phyloP scores from a whole-genome alignment of 2,329 filamentous ascomycete genomes.

The Trichophyton benhamiae region DNA sequence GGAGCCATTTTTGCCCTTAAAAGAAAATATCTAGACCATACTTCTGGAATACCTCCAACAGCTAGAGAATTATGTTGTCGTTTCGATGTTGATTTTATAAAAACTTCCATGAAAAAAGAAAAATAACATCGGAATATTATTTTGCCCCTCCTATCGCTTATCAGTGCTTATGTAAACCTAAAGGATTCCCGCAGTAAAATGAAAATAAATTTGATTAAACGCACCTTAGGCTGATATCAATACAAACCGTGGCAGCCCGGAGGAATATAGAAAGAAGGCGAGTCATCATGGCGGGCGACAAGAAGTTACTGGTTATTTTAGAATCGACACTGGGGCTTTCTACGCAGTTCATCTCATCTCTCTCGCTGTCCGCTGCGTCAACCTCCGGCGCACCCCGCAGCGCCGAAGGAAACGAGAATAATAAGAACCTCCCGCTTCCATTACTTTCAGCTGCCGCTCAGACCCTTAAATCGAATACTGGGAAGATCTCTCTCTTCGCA shows the following conservation, averaged over 20 bases:
- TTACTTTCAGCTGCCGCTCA: slow-evolving; percentile 60
- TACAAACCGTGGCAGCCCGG: too few relatives aligned
- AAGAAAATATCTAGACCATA: not conserved
- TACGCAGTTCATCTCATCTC: slow-evolving; percentile 28
- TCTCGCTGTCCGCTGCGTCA: slow-evolving; percentile 19
- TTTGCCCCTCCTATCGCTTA: too few relatives aligned
- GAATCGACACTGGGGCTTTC: slow-evolving; percentile 27
- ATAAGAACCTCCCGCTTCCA: slow-evolving; percentile 40
- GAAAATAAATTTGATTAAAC: not conserved
- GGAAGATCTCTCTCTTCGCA: slow-evolving; percentile 74
- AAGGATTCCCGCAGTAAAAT: not conserved
- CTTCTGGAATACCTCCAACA: not conserved
- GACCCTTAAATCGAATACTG: slow-evolving; percentile 68
- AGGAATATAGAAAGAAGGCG: not conserved
- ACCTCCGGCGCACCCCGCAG: slow-evolving; percentile 3
- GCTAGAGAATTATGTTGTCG: not conserved
- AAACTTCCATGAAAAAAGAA: too few relatives aligned
- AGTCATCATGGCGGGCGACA: not conserved
- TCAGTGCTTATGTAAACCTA: too few relatives aligned
- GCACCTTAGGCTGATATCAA: too few relatives aligned
- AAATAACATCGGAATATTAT: too few relatives aligned
- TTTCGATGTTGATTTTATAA: slow-evolving; percentile 15
- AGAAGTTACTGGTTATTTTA: slow-evolving; percentile 22
- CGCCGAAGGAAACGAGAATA: slow-evolving; percentile 5
- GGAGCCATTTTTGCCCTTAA: slow-evolving; percentile 5